These are phyloP conservation scores for Nitzschia sp. DNA, from an alignment of 108 stramenopile species.

Conservation along the genomic window DNA sequence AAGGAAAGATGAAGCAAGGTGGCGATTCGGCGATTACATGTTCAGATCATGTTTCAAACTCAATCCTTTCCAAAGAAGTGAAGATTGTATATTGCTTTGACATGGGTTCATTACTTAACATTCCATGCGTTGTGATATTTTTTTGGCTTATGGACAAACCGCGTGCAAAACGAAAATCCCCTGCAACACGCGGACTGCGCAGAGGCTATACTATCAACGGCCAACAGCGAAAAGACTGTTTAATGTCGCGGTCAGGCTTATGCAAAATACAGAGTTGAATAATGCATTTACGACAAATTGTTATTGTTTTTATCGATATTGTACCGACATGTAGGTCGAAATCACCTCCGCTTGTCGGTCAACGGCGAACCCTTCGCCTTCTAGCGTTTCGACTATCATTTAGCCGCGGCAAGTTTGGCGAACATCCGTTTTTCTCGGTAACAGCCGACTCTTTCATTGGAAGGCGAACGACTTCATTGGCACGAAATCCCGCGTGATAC, in stretches of 20 bases:
- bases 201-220: slow-evolving; percentile 19
- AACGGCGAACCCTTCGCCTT: no score
- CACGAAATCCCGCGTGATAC: no score
- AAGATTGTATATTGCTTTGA: slow-evolving; percentile 13
- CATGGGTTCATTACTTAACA: slow-evolving; percentile 19
- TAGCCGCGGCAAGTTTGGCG: no score
- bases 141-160: slow-evolving; percentile 29
- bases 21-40: slow-evolving; percentile 37
- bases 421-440: no score
- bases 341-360: no score
- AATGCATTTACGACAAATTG: no score
- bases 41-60: slow-evolving; percentile 34
- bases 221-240: slow-evolving; percentile 28
- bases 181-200: no score
- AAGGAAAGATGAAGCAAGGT: slow-evolving; percentile 10
- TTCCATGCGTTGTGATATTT: slow-evolving; percentile 33
- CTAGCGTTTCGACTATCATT: no score
- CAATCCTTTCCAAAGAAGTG: background rate
- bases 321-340: background rate
- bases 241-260: background rate
- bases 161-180: background rate
- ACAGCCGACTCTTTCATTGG: no score
- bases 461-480: no score
- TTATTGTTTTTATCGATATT: background rate
- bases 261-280: no score